Evolutionary conservation across 1,284 basidiomycete species (phyloP).

Genomic region (Mycena sp.): DNA sequence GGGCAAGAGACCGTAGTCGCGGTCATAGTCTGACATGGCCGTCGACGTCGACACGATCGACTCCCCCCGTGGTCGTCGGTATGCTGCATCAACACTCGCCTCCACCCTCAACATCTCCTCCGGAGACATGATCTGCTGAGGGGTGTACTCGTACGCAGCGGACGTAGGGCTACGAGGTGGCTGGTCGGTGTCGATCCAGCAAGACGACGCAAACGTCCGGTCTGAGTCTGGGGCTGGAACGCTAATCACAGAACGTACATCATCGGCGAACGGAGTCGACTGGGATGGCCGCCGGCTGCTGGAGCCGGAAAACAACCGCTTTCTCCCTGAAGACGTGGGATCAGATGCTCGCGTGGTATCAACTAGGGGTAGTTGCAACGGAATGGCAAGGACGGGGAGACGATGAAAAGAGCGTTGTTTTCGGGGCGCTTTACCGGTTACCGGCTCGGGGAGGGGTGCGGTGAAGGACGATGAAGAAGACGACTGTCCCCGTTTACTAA

Average conservation of each 20-base stretch:
- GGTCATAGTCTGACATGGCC: conserved; percentile 36
- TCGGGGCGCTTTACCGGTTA: conserved; percentile 44
- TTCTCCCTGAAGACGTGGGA: conserved; percentile 49
- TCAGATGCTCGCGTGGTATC: conserved; percentile 41
- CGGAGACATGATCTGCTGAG: conserved; percentile 72
- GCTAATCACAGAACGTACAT: conserved; percentile 11
- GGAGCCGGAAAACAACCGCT: conserved; percentile 69
- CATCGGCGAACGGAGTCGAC: conserved; percentile 18
- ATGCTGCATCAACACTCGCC: conserved; percentile 50
- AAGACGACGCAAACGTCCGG: conserved; percentile 44
- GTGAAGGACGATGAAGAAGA: conserved; percentile 31
- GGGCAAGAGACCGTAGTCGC: conserved; percentile 19
- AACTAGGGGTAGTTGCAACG: conserved; percentile 45
- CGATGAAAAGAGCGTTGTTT: conserved; percentile 60
- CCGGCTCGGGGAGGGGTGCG: conserved; percentile 34
- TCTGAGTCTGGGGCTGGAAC: conserved; percentile 12
- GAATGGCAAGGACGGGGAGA: conserved; percentile 50
- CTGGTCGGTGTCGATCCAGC: conserved; percentile 58
- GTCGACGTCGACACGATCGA: conserved; percentile 50
- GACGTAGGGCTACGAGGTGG: conserved; percentile 45
- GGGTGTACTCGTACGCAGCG: conserved; percentile 55
- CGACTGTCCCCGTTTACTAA: conserved; percentile 47
- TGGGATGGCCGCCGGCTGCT: conserved; percentile 58
- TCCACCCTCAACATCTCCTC: conserved; percentile 71
- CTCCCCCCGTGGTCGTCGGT: conserved; percentile 39